A percentile compares a stretch with the other conserved stretches of the same genome.
These are phyloP conservation scores for Aplosporella prunicola DNA, from an alignment of 2,329 filamentous ascomycete species.

Conservation along the genomic window DNA sequence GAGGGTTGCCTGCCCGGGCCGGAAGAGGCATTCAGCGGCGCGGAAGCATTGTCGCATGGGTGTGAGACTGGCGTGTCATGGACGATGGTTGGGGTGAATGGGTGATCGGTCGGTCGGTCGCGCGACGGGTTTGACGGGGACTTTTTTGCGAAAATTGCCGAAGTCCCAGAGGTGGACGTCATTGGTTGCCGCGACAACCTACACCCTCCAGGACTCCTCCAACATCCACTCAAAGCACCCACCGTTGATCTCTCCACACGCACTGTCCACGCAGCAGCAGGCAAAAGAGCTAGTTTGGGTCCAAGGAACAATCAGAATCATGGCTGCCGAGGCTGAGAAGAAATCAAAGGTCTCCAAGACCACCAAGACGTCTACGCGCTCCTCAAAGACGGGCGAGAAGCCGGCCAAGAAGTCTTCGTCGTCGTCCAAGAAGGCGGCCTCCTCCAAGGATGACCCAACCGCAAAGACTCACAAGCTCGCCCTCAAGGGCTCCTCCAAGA, in stretches of 20 bases:
- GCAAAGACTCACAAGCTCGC: slow-evolving; percentile 93
- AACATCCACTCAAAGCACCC: too few species aligned
- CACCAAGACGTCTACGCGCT: slow-evolving; percentile 9
- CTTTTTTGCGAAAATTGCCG: not conserved
- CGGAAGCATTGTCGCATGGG: slow-evolving; percentile 43
- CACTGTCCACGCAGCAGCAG: too few species aligned
- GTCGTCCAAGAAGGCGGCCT: slow-evolving; percentile 46
- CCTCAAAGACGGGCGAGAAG: slow-evolving; percentile 10
- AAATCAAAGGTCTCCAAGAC: not conserved
- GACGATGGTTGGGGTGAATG: slow-evolving; percentile 2
- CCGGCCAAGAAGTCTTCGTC: slow-evolving; percentile 11
- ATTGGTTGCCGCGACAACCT: too few species aligned
- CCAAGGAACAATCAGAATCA: too few species aligned
- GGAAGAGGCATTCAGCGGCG: slow-evolving; percentile 33
- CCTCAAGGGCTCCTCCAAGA: slow-evolving; percentile 72
- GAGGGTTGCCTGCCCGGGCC: slow-evolving; percentile 22
- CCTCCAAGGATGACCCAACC: slow-evolving; percentile 48
- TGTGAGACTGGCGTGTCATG: slow-evolving; percentile 9
- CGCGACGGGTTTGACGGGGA: not conserved
- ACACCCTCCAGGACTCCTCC: too few species aligned
- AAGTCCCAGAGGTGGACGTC: not conserved
- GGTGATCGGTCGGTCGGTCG: slow-evolving; percentile 4
- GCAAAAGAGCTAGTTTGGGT: too few species aligned
- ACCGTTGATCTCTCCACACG: too few species aligned
- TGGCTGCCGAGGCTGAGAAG: slow-evolving; percentile 7